Evolutionary conservation across 1,139 yeast species (phyloP).

Genomic region (Suhomyces atakaporum): DNA sequence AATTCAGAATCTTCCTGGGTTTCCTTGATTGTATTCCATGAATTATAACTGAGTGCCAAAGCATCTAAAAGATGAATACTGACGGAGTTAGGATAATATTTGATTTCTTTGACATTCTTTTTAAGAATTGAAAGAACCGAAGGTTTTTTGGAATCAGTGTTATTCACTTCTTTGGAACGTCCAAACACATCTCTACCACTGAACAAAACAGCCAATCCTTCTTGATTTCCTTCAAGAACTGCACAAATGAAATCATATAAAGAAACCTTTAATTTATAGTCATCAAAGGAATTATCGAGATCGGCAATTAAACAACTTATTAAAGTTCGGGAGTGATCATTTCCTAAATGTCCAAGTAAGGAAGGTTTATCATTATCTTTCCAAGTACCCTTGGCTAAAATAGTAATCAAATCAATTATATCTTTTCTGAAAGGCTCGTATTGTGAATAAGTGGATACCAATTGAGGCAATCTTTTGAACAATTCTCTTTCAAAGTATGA

Average conservation of each 20-base stretch:
- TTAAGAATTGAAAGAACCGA: slow-evolving; percentile 62
- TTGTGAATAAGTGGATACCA: slow-evolving; percentile 62
- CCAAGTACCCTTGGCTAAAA: slow-evolving; percentile 66
- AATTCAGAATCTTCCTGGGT: slow-evolving; percentile 48
- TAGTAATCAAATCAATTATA: slow-evolving; percentile 59
- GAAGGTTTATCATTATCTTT: slow-evolving; percentile 63
- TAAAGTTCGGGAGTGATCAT: slow-evolving; percentile 58
- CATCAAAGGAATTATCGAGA: slow-evolving; percentile 60
- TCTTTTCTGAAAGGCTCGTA: slow-evolving; percentile 50
- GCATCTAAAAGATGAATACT: slow-evolving; percentile 65
- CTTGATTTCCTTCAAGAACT: slow-evolving; percentile 77
- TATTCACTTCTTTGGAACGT: slow-evolving; percentile 17
- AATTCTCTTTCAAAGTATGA: slow-evolving; percentile 67
- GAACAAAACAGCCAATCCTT: slow-evolving; percentile 78
- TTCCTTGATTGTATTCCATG: slow-evolving; percentile 65
- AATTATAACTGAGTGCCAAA: slow-evolving; percentile 62
- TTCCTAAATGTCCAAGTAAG: slow-evolving; percentile 76
- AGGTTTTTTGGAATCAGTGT: slow-evolving; percentile 27
- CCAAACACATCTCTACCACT: slow-evolving; percentile 66
- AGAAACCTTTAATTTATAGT: slow-evolving; percentile 54
- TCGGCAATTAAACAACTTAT: slow-evolving; percentile 61
- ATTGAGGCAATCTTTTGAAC: slow-evolving; percentile 54
- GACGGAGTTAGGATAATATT: slow-evolving; percentile 58
- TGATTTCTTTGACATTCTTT: slow-evolving; percentile 53
- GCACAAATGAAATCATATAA: slow-evolving; percentile 76